Evolutionary conservation across 305 asterid species (phyloP), one percentile per base, ranked within the genome.

Genomic region (Euphrasia arctica): DNA sequence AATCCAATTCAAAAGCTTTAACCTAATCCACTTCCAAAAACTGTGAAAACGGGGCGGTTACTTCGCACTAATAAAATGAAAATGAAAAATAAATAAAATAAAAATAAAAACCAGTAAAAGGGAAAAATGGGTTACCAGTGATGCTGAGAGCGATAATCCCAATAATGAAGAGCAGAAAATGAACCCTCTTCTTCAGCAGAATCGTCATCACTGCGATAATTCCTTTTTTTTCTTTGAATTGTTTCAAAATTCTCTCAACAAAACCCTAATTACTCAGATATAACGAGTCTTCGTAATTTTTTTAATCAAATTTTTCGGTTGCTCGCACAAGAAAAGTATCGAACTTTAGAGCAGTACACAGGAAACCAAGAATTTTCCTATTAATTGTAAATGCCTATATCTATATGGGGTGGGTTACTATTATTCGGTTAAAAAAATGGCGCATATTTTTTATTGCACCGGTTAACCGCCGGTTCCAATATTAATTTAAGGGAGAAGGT

Each of bases 171-270:
- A 86, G 71, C 58, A 88, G 72, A 67, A 86, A 68, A 18, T 85
- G 95, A 77, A 83, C 70, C 70, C 95, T 79, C 76, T 78, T 91
- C 72, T 82, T 88, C 87, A 60, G 72, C 67, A 83, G 74, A 77
- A 86, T 72, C 83, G 65, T 63, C 78, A 76, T 75, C 51, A 5
- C 39, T 6, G 9, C 27, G 58, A 72, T 13, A 42, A 42, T 9
- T 42, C n/a, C 22, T 45, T 41, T 13, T 8, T 39, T 4, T 13
- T 3, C 0, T 22, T 10, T 1, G 28, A 65, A 2, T 41, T 28
- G n/a, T 5, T 9, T 29, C 27, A 5, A 57, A 64, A 43, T 58
- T 43, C 11, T 6, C 22, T 4, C 4, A 29, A 39, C 51, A 32
- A 65, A 51, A 13, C 39, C 56, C 32, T 8, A 56, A 63, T 31